Conservation (phyloP, 2,329 filamentous ascomycete species). For the Beauveria bassiana region DNA sequence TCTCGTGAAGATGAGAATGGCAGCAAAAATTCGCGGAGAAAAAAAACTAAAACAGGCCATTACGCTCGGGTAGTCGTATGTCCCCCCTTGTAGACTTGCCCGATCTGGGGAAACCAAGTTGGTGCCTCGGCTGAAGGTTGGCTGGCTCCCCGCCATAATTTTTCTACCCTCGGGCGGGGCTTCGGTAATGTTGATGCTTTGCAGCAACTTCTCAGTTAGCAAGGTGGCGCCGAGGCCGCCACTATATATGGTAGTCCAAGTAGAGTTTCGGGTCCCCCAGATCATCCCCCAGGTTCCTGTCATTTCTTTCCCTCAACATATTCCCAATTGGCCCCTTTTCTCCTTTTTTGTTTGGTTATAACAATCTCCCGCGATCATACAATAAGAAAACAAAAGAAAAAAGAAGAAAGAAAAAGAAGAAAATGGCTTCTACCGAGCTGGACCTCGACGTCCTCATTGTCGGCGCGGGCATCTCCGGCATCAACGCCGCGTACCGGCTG, state of each 20-base stretch:
- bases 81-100: background rate
- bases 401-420: background rate
- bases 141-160: background rate
- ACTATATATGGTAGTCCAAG: background rate
- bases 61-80: constrained; percentile 4
- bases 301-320: background rate
- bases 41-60: background rate
- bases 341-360: background rate
- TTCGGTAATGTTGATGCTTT: background rate
- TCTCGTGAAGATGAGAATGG: background rate
- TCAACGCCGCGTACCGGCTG: constrained; percentile 65
- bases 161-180: constrained; percentile 4
- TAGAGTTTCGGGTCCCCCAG: background rate
- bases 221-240: background rate
- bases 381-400: too few relatives aligned
- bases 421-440: constrained; percentile 1
- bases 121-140: constrained; percentile 5
- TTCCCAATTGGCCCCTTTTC: background rate
- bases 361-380: background rate
- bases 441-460: constrained; percentile 53
- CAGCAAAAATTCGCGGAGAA: background rate
- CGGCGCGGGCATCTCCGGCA: constrained; percentile 67
- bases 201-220: background rate
- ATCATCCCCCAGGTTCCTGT: background rate
- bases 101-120: background rate